A percentile compares a stretch with the other conserved stretches of the same genome.
These are phyloP conservation scores for Neoarthrinium moseri DNA, from an alignment of 2,329 filamentous ascomycete genomes.

Conservation along the genomic window DNA sequence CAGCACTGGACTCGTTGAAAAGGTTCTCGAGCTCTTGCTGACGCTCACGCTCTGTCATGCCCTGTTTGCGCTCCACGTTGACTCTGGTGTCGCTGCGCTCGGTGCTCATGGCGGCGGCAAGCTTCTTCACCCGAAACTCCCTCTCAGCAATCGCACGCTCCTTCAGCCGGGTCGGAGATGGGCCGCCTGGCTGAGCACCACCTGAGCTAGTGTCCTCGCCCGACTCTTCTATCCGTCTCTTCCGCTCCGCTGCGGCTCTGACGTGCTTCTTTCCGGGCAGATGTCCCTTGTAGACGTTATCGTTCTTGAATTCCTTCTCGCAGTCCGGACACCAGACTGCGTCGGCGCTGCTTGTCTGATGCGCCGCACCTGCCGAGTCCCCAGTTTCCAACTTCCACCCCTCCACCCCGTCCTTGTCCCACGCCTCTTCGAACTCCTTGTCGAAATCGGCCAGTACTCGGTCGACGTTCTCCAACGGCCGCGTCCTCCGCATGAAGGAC, in stretches of 20 bases:
- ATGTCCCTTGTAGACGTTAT: conserved; percentile 91
- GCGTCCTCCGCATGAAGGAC: conserved; percentile 78
- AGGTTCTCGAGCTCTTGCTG: conserved; percentile 91
- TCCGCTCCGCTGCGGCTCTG: conserved; percentile 71
- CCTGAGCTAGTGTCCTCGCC: conserved; percentile 24
- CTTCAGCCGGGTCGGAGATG: conserved; percentile 63
- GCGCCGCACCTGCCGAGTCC: conserved; percentile 32
- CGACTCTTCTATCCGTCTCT: conserved; percentile 42
- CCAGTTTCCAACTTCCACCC: conserved; percentile 70
- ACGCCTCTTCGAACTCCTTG: conserved; percentile 78
- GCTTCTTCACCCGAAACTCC: conserved; percentile 77
- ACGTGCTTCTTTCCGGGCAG: conserved; percentile 90
- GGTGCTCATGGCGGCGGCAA: conserved; percentile 79
- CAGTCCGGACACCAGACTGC: conserved; percentile 89
- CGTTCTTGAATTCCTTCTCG: conserved; percentile 92
- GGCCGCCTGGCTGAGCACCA: conserved; percentile 22
- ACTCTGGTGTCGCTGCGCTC: conserved; percentile 87
- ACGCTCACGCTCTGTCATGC: conserved; percentile 95
- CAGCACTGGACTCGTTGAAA: conserved; percentile 54
- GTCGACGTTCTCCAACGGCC: conserved; percentile 82
- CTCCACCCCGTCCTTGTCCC: conserved; percentile 75
- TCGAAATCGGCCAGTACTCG: conserved; percentile 76
- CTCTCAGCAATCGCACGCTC: conserved; percentile 88
- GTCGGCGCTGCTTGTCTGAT: conserved; percentile 44
- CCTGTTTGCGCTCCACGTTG: conserved; percentile 94